A percentile compares a stretch with the other conserved stretches of the same genome.
These are phyloP conservation scores for Nymphaea thermarum DNA, from an alignment of 164 flowering plant genomes.

Conservation along the genomic window DNA sequence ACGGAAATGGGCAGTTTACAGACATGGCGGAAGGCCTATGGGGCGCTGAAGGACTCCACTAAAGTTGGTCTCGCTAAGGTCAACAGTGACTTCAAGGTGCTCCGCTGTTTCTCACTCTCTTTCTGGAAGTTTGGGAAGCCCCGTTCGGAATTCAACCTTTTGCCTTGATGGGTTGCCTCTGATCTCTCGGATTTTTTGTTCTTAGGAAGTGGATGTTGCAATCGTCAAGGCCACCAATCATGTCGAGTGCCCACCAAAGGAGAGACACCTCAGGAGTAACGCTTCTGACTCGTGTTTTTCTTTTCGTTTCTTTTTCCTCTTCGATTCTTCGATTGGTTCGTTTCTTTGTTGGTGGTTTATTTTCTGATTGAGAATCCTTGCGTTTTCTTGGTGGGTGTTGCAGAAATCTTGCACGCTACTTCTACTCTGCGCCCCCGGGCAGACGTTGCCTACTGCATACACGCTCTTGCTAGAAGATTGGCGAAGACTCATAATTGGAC, in stretches of 20 bases:
- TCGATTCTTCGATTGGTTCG: neutral
- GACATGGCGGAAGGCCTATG: constrained; percentile 74
- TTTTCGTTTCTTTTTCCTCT: neutral
- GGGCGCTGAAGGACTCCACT: constrained; percentile 86
- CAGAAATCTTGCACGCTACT: constrained; percentile 74
- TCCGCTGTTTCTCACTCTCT: neutral
- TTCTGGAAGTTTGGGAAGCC: neutral
- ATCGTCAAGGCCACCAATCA: constrained; percentile 97
- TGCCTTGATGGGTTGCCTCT: neutral
- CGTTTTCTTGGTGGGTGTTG: constrained; percentile 2
- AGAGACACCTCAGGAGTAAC: constrained; percentile 78
- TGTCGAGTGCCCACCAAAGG: constrained; percentile 93
- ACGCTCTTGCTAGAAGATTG: constrained; percentile 66
- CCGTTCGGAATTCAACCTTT: neutral
- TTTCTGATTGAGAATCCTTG: neutral
- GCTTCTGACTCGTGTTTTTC: neutral
- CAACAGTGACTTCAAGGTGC: constrained; percentile 80
- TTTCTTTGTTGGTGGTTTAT: neutral
- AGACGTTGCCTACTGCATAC: constrained; percentile 91
- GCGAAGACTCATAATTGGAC: constrained; percentile 96
- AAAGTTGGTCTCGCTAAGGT: constrained; percentile 84
- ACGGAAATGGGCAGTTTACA: constrained; percentile 56
- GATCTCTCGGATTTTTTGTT: neutral
- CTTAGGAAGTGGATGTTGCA: constrained; percentile 91
- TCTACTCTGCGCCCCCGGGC: constrained; percentile 86